A percentile compares a stretch with the other conserved stretches of the same genome.
phyloP scores from a whole-genome alignment of 371 early-diverging fungal genomes.

The Basidiobolus meristosporus region DNA sequence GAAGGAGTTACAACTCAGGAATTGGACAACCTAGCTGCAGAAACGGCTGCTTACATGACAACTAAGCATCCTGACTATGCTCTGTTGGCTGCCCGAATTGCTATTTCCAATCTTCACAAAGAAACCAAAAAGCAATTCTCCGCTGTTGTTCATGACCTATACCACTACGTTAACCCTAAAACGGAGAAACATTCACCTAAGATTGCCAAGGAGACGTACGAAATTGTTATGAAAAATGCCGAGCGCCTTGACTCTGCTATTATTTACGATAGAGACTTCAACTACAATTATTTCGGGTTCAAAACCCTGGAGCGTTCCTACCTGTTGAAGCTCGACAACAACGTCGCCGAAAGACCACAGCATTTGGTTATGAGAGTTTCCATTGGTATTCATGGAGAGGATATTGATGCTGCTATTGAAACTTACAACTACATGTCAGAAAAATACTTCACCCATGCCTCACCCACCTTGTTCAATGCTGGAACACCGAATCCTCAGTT shows the following conservation, averaged over 20 bases:
- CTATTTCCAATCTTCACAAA: slow-evolving; percentile 94
- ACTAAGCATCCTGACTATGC: slow-evolving; percentile 98
- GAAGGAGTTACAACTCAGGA: slow-evolving; percentile 92
- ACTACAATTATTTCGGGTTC: slow-evolving; percentile 97
- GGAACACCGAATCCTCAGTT: slow-evolving; percentile 93
- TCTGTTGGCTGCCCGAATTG: slow-evolving; percentile 91
- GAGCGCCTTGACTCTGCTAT: slow-evolving; percentile 82
- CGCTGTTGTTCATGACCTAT: slow-evolving; percentile 70
- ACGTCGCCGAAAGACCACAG: slow-evolving; percentile 91
- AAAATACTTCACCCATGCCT: slow-evolving; percentile 95
- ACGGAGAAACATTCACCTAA: slow-evolving; percentile 66
- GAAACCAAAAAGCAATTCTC: slow-evolving; percentile 89
- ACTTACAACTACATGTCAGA: slow-evolving; percentile 93
- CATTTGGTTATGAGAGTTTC: slow-evolving; percentile 99
- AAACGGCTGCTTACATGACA: slow-evolving; percentile 93
- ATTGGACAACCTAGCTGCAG: slow-evolving; percentile 93
- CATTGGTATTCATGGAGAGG: slow-evolving; percentile 91
- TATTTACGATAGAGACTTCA: slow-evolving; percentile 89
- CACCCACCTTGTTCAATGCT: slow-evolving; percentile 97
- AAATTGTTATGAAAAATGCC: slow-evolving; percentile 49
- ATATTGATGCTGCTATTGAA: slow-evolving; percentile 85
- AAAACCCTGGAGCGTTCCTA: slow-evolving; percentile 96
- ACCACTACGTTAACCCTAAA: slow-evolving; percentile 78
- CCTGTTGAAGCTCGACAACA: slow-evolving; percentile 69
- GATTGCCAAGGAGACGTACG: slow-evolving; percentile 63